These are phyloP conservation scores for Tardiomyces depauwii DNA, from an alignment of 1,139 yeast species.

Conservation along the genomic window DNA sequence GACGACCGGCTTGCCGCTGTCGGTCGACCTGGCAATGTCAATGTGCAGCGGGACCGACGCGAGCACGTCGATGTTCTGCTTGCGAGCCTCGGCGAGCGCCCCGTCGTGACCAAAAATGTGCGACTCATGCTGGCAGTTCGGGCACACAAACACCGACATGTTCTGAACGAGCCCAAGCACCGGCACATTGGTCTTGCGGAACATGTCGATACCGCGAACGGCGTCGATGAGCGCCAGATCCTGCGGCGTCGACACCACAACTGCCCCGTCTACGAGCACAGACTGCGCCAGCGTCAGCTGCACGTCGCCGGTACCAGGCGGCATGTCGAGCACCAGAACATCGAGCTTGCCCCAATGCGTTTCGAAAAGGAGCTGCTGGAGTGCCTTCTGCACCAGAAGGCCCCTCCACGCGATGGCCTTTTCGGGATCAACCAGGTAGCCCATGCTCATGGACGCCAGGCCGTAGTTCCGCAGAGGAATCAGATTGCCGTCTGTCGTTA, in stretches of 20 bases:
- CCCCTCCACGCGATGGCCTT: conserved; percentile 88
- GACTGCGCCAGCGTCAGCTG: conserved; percentile 76
- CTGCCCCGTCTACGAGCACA: conserved; percentile 65
- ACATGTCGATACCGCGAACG: conserved; percentile 71
- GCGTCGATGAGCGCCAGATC: conserved; percentile 79
- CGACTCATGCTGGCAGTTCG: conserved; percentile 61
- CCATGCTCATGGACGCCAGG: conserved; percentile 82
- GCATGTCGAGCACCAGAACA: conserved; percentile 68
- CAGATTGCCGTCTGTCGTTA: conserved; percentile 36
- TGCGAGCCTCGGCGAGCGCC: conserved; percentile 30
- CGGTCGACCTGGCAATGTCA: conserved; percentile 51
- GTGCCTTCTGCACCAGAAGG: conserved; percentile 74
- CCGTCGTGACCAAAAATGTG: conserved; percentile 47
- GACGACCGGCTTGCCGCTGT: conserved; percentile 54
- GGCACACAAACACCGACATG: conserved; percentile 70
- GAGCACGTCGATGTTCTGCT: conserved; percentile 38
- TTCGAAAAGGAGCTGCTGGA: conserved; percentile 70
- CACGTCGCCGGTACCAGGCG: conserved; percentile 90
- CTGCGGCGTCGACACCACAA: conserved; percentile 79
- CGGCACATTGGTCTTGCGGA: conserved; percentile 62
- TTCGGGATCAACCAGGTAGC: conserved; percentile 51
- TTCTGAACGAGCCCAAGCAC: conserved; percentile 70
- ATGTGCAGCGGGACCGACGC: conserved; percentile 62
- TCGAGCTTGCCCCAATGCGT: conserved; percentile 69
- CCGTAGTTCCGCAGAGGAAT: conserved; percentile 72